Evolutionary conservation across 805 yeast genomes (phyloP).

Genomic region (Phaffomyces opuntiae): DNA sequence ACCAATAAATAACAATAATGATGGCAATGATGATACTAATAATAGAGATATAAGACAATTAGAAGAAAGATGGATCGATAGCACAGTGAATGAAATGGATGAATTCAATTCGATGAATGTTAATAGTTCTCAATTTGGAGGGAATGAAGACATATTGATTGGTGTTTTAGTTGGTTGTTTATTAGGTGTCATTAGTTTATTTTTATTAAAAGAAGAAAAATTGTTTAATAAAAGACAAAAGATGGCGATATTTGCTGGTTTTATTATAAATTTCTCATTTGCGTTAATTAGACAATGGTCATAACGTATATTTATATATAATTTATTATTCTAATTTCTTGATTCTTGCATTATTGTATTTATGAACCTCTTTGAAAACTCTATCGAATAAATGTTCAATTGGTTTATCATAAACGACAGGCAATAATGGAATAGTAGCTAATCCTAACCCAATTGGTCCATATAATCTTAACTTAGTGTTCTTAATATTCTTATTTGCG

Average conservation of each 20-base stretch:
- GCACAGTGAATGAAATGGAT: conserved; percentile 48
- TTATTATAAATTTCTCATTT: conserved; percentile 59
- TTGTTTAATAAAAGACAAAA: conserved; percentile 55
- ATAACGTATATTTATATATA: too few species aligned
- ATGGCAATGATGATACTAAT: conserved; percentile 26
- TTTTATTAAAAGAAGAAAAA: conserved; percentile 53
- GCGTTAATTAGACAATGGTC: conserved; percentile 44
- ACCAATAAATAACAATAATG: conserved; percentile 15
- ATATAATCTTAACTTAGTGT: conserved; percentile 44
- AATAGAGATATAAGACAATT: conserved; percentile 53
- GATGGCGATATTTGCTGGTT: conserved; percentile 68
- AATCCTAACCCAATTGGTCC: conserved; percentile 80
- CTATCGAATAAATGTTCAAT: conserved; percentile 64
- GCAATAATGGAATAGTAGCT: conserved; percentile 69
- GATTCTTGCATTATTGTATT: conserved; percentile 7
- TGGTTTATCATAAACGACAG: conserved; percentile 77
- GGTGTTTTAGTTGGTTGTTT: conserved; percentile 72
- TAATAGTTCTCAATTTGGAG: conserved; percentile 32
- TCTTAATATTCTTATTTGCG: conserved; percentile 47
- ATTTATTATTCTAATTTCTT: conserved; percentile 7
- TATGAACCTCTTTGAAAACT: conserved; percentile 34
- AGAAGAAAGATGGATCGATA: conserved; percentile 87
- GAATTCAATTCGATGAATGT: conserved; percentile 40
- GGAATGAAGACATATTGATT: conserved; percentile 59
- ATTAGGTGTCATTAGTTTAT: conserved; percentile 64